Evolutionary conservation across 495 filamentous ascomycete genomes (phyloP).

Genomic region (Ascodesmis nigricans): DNA sequence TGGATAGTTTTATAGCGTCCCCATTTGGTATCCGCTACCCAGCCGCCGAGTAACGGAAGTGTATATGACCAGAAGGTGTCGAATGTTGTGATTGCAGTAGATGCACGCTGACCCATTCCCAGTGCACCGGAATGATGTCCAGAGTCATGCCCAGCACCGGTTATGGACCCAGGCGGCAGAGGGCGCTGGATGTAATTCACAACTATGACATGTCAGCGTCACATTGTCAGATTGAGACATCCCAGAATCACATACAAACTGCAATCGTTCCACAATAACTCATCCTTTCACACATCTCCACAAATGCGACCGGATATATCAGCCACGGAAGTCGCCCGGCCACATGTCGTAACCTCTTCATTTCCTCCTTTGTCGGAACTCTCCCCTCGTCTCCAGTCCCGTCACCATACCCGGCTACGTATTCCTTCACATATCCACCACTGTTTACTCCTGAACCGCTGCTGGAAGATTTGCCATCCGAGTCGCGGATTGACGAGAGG

Average conservation of each 20-base stretch:
- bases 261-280: constrained; percentile 58
- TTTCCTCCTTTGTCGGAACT: constrained; percentile 38
- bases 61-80: constrained; percentile 56
- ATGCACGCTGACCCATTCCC: constrained; percentile 41
- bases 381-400: not conserved
- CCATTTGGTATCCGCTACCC: constrained; percentile 47
- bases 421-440: not conserved
- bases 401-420: not conserved
- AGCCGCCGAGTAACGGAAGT: constrained; percentile 39
- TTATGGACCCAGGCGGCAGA: constrained; percentile 34
- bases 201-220: constrained; percentile 18
- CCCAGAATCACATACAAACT: constrained; percentile 31
- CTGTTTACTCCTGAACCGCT: not conserved
- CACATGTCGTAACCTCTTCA: constrained; percentile 39
- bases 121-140: constrained; percentile 49
- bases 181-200: constrained; percentile 49
- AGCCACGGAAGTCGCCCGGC: constrained; percentile 41
- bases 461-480: no score
- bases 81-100: constrained; percentile 40
- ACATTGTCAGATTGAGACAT: not conserved
- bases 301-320: constrained; percentile 47
- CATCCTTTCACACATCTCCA: constrained; percentile 60
- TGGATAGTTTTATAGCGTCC: constrained; percentile 52
- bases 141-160: constrained; percentile 32
- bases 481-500: no score